Conservation (phyloP, 1,284 basidiomycete species). For the Cryptococcus sp. region DNA sequence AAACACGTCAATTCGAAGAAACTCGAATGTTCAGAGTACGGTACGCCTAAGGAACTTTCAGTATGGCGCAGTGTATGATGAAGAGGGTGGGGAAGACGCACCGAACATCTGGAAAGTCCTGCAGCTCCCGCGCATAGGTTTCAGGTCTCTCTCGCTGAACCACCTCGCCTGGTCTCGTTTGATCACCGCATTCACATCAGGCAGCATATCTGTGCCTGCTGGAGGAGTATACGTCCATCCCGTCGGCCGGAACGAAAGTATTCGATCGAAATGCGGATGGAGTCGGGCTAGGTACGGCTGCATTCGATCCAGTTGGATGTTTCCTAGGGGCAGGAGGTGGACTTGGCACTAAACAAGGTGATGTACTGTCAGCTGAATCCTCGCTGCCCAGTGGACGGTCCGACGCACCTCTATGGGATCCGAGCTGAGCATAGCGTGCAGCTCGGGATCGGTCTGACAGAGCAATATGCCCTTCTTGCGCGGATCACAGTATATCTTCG, state of each 20-base stretch:
- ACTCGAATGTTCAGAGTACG: conserved; percentile 94
- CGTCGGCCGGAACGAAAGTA: conserved; percentile 85
- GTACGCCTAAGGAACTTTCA: conserved; percentile 62
- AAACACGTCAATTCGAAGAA: conserved; percentile 94
- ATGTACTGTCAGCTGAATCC: neutral
- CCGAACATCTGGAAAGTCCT: conserved; percentile 72
- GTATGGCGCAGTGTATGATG: neutral
- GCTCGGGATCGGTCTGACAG: conserved; percentile 78
- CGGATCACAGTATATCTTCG: conserved; percentile 88
- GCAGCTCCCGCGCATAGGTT: conserved; percentile 71
- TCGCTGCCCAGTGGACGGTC: neutral
- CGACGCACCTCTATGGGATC: conserved; percentile 63
- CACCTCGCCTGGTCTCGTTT: conserved; percentile 64
- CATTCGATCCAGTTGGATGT: conserved; percentile 76
- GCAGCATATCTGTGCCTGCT: conserved; percentile 64
- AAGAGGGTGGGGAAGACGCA: conserved; percentile 27
- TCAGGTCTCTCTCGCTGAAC: conserved; percentile 70
- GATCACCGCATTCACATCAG: conserved; percentile 68
- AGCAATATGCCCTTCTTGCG: conserved; percentile 77
- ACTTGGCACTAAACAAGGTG: conserved; percentile 63
- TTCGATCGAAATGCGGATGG: conserved; percentile 70
- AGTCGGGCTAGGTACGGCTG: conserved; percentile 75
- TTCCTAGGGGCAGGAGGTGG: conserved; percentile 79
- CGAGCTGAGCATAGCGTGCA: conserved; percentile 74
- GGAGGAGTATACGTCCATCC: conserved; percentile 88